Evolutionary conservation across 441 rosid species (phyloP).

Genomic region (Metrosideros polymorpha): DNA sequence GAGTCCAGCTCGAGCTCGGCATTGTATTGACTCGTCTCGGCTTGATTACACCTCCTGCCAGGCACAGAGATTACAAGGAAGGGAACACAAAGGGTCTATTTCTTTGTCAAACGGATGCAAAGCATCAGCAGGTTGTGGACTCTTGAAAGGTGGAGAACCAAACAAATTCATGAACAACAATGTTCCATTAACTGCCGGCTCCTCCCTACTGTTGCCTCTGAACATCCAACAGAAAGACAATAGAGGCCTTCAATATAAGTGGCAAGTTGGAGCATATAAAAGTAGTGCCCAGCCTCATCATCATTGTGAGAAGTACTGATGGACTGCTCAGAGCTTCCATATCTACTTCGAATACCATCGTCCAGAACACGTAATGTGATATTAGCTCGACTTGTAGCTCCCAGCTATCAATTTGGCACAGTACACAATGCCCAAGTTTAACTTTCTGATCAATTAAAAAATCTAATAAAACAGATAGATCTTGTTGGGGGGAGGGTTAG

Average conservation of each 20-base stretch:
- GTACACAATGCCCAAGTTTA: not conserved
- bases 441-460: not conserved
- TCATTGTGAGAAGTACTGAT: not conserved
- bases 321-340: not conserved
- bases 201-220: not conserved
- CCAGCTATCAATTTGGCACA: not conserved
- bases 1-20: not conserved
- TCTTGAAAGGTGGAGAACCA: not conserved
- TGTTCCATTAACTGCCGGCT: not conserved
- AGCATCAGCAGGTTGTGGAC: not conserved
- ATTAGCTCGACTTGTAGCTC: not conserved
- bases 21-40: not conserved
- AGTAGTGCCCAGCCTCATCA: not conserved
- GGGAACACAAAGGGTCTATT: not conserved
- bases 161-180: not conserved
- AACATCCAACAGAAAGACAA: not conserved
- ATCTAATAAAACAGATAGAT: not conserved
- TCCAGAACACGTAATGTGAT: not conserved
- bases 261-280: not conserved
- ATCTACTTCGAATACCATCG: not conserved
- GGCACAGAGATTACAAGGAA: not conserved
- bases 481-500: not conserved
- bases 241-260: not conserved
- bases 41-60: not conserved
- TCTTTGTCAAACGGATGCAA: not conserved